Evolutionary conservation across 805 yeast genomes (phyloP).

Genomic region (Candida chauliodis): DNA sequence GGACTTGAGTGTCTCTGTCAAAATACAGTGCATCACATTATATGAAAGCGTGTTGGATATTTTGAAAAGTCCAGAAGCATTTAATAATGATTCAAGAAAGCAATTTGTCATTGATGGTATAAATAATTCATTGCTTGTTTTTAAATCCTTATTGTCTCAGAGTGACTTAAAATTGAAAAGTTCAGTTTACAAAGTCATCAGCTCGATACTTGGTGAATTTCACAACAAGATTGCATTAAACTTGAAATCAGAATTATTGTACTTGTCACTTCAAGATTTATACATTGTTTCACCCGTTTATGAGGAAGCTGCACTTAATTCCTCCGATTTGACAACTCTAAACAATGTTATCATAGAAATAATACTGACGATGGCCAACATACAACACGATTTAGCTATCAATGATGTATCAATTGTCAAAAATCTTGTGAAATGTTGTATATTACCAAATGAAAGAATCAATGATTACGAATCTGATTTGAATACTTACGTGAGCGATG

Average conservation of each 20-base stretch:
- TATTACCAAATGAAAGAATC: slow-evolving; percentile 38
- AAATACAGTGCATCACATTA: slow-evolving; percentile 39
- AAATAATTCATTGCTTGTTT: slow-evolving; percentile 15
- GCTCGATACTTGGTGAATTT: slow-evolving; percentile 25
- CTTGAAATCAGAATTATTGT: slow-evolving; percentile 14
- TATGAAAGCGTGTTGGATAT: slow-evolving; percentile 52
- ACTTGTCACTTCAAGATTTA: slow-evolving; percentile 22
- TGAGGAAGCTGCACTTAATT: slow-evolving; percentile 11
- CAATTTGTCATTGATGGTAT: slow-evolving; percentile 29
- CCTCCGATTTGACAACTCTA: slow-evolving; percentile 14
- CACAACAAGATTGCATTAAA: slow-evolving; percentile 19
- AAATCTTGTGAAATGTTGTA: slow-evolving; percentile 35
- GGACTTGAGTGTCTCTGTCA: slow-evolving; percentile 32
- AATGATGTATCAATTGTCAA: slow-evolving; percentile 17
- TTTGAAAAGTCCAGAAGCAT: slow-evolving; percentile 49
- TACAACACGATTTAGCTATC: slow-evolving; percentile 23
- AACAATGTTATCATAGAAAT: slow-evolving; percentile 26
- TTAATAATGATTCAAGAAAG: slow-evolving; percentile 33
- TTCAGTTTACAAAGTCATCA: slow-evolving; percentile 24
- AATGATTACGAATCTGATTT: slow-evolving; percentile 57
- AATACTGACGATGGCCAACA: slow-evolving; percentile 26
- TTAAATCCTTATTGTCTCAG: slow-evolving; percentile 15
- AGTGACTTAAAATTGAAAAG: slow-evolving; percentile 17
- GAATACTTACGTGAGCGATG: slow-evolving; percentile 69
- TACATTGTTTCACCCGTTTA: slow-evolving; percentile 12